Percentiles rank a stretch among this genome's conserved stretches.
Conservation (phyloP, 164 flowering plant genomes). For the Euptelea pleiosperma region DNA sequence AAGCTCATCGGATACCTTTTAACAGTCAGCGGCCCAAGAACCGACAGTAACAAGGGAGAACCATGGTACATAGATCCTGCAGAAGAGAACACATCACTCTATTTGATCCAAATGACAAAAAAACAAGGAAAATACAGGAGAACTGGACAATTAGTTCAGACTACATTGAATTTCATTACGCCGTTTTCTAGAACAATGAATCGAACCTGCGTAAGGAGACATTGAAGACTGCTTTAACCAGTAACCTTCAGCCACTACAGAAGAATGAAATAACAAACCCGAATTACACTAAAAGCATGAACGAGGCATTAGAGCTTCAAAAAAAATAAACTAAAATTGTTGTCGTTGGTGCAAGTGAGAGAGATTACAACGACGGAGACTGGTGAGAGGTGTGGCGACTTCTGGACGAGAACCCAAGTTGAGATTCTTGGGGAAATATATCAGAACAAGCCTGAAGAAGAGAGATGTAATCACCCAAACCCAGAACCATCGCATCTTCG, state of each 20-base stretch:
- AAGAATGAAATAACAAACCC: neutral
- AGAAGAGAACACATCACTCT: slow-evolving; percentile 12
- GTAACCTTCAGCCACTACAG: slow-evolving; percentile 95
- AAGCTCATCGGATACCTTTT: slow-evolving; percentile 38
- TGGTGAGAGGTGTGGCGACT: slow-evolving; percentile 92
- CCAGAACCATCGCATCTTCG: slow-evolving; percentile 32
- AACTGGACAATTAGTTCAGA: neutral
- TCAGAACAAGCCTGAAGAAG: slow-evolving; percentile 46
- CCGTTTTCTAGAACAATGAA: neutral
- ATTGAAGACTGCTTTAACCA: slow-evolving; percentile 90
- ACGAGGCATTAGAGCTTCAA: neutral
- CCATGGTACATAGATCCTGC: slow-evolving; percentile 98
- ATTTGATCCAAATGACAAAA: neutral
- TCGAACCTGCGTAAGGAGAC: slow-evolving; percentile 91
- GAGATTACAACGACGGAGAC: slow-evolving; percentile 82
- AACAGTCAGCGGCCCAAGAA: slow-evolving; percentile 85
- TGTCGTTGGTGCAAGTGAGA: slow-evolving; percentile 16
- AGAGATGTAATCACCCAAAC: slow-evolving; percentile 32
- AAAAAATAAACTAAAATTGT: neutral
- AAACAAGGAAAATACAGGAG: neutral
- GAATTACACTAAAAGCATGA: neutral
- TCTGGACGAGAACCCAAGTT: slow-evolving; percentile 79
- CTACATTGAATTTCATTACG: neutral
- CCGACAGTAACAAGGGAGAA: slow-evolving; percentile 72
- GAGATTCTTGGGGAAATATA: slow-evolving; percentile 53